phyloP scores from a whole-genome alignment of 2,329 filamentous ascomycete species.

The Diaporthe batatas region DNA sequence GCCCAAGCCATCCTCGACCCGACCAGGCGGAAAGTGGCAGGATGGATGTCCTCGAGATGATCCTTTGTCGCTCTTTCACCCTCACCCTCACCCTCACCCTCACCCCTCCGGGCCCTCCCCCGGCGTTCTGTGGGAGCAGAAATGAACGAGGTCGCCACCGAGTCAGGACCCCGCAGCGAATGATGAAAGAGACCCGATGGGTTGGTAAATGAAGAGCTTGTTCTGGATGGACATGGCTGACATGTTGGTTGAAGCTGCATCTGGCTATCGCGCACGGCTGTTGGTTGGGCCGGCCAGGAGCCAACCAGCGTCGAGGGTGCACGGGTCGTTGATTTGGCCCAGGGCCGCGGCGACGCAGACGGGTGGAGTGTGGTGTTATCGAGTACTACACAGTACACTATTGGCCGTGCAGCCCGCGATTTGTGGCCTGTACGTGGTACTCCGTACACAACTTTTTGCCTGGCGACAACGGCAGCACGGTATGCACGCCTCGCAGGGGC shows the following conservation, averaged over 20 bases:
- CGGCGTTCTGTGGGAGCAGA: not conserved
- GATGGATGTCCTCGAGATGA: not conserved
- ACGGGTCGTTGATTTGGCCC: not conserved
- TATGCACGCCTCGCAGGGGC: not conserved
- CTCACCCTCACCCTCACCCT: too few species aligned
- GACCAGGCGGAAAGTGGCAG: too few species aligned
- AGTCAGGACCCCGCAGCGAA: conserved; percentile 18
- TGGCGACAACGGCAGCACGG: not conserved
- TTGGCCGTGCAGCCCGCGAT: not conserved
- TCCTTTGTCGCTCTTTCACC: too few species aligned
- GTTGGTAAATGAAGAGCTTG: conserved; percentile 29
- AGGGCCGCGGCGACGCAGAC: conserved; percentile 19
- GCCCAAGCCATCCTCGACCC: not conserved
- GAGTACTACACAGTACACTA: too few species aligned
- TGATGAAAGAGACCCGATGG: conserved; percentile 20
- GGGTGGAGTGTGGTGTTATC: not conserved
- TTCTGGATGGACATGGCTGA: conserved; percentile 24
- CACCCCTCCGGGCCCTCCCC: too few species aligned
- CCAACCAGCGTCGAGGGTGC: conserved; percentile 3
- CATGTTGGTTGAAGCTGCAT: conserved; percentile 32
- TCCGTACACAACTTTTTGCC: not conserved
- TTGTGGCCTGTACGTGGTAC: not conserved
- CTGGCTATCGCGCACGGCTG: not conserved
- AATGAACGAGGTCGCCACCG: conserved; percentile 18
- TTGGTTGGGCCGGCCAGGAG: conserved; percentile 1